Evolutionary conservation across 2,329 filamentous ascomycete genomes (phyloP), one percentile per base, ranked within the genome.

Genomic region (Didymella lethalis): DNA sequence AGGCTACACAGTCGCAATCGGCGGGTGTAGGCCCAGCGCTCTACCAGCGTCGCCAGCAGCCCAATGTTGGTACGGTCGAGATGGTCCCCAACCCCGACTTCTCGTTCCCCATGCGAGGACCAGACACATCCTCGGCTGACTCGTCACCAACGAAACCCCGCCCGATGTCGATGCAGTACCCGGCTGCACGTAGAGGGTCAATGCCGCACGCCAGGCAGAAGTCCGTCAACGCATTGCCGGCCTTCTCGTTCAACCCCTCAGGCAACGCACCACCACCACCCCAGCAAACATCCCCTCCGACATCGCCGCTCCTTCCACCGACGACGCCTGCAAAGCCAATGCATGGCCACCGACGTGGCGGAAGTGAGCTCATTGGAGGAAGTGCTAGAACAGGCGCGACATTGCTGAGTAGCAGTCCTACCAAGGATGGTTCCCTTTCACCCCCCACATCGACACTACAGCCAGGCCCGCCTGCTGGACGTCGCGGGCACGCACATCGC

Each of bases 351-450:
- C 85, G 89, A 68, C 86, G 93, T 69, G 90, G 90, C 53, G 90
- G 88, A 28, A 97, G 93, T 74, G 93, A 97, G 74, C 93, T 96
- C 70, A 90, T 96, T 46, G 92, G 92, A 36, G 91, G 90, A 7
- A 90, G 89, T 67, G 79, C 79, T 43, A 78, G 80, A 68, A 64
- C 76, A 68, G 79, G 81, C 69, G 71, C 65, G 81, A 86, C 67
- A 77, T 83, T 77, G 79, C 82, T 91, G 79, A 90, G 86, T 75
- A 85, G 86, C 12, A 92, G 88, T 68, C 88, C 90, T 28, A 90
- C 88, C 11, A 91, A 88, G 59, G 86, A 87, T 6, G 84, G 85
- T 64, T 76, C 83, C 7, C 83, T 88, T 8, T 85, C 87, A 50
- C 77, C 81, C 11, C 82, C 89, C 11, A 80, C 80, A 45, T 80